Percentiles rank a stretch among this genome's conserved stretches.
phyloP scores from a whole-genome alignment of 2,329 filamentous ascomycete species.

The Alternaria atra region DNA sequence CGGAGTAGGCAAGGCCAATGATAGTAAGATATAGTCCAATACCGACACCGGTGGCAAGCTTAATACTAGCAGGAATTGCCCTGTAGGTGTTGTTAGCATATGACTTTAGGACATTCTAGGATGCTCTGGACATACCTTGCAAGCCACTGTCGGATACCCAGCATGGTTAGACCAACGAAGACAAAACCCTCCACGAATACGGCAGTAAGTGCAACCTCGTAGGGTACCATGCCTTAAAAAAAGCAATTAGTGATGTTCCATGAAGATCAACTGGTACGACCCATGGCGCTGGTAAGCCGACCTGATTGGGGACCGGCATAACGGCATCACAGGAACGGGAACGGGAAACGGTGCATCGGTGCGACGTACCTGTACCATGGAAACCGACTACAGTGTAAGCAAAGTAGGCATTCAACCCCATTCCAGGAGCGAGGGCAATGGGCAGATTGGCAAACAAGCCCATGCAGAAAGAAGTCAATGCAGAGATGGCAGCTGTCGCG shows the following conservation, averaged over 20 bases:
- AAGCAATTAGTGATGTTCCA: constrained; percentile 28
- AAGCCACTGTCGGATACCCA: constrained; percentile 77
- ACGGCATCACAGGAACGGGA: constrained; percentile 22
- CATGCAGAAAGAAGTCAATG: constrained; percentile 83
- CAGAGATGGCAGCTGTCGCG: constrained; percentile 83
- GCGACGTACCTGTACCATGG: constrained; percentile 69
- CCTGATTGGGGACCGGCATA: constrained; percentile 15
- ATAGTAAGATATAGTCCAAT: constrained; percentile 84
- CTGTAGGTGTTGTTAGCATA: constrained; percentile 60
- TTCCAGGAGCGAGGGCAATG: constrained; percentile 75
- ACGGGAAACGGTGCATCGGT: constrained; percentile 18
- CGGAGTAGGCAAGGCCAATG: constrained; percentile 79
- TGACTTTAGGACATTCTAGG: neutral
- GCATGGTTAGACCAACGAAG: constrained; percentile 79
- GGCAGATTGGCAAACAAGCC: constrained; percentile 84
- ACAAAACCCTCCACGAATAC: constrained; percentile 90
- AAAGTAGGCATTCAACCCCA: constrained; percentile 90
- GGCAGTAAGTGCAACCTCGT: constrained; percentile 79
- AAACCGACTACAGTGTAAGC: constrained; percentile 81
- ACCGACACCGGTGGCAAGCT: constrained; percentile 84
- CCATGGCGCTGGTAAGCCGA: constrained; percentile 2
- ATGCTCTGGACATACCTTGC: constrained; percentile 30
- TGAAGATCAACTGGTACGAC: constrained; percentile 6
- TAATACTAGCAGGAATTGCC: constrained; percentile 83
- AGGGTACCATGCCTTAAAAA: constrained; percentile 67